Evolutionary conservation across 164 flowering plant genomes (phyloP).

Genomic region (Malania oleifera): DNA sequence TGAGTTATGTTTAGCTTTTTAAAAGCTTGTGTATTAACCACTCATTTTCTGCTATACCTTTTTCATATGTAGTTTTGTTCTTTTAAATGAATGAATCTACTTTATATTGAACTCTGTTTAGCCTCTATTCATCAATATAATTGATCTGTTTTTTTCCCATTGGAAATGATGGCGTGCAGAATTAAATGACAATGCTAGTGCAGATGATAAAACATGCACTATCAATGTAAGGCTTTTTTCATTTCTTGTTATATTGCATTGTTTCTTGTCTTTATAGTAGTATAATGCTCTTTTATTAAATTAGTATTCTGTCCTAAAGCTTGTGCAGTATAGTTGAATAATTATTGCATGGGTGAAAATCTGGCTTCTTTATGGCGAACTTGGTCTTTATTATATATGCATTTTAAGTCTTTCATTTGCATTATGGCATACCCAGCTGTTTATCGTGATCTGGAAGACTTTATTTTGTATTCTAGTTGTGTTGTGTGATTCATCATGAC

Average conservation of each 20-base stretch:
- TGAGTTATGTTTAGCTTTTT: not conserved
- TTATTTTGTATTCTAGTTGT: too few relatives aligned
- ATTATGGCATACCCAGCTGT: too few relatives aligned
- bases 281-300: not conserved
- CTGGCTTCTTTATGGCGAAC: not conserved
- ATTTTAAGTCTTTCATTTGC: too few relatives aligned
- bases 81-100: not conserved
- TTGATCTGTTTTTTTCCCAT: not conserved
- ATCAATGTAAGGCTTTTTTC: constrained; percentile 28
- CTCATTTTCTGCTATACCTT: not conserved
- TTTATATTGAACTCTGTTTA: not conserved
- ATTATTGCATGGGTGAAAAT: too few relatives aligned
- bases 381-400: too few relatives aligned
- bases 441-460: too few relatives aligned
- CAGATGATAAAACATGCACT: constrained; percentile 6
- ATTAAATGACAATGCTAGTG: constrained; percentile 13
- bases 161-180: constrained; percentile 17
- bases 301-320: not conserved
- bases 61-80: not conserved
- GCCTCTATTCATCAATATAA: not conserved
- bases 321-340: not conserved
- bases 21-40: not conserved
- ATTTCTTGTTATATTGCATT: not conserved
- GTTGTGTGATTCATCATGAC: too few relatives aligned
- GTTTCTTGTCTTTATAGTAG: not conserved